Evolutionary conservation across 306 rosid species (phyloP), one percentile per base, ranked within the genome.

Genomic region (Inga laurina): DNA sequence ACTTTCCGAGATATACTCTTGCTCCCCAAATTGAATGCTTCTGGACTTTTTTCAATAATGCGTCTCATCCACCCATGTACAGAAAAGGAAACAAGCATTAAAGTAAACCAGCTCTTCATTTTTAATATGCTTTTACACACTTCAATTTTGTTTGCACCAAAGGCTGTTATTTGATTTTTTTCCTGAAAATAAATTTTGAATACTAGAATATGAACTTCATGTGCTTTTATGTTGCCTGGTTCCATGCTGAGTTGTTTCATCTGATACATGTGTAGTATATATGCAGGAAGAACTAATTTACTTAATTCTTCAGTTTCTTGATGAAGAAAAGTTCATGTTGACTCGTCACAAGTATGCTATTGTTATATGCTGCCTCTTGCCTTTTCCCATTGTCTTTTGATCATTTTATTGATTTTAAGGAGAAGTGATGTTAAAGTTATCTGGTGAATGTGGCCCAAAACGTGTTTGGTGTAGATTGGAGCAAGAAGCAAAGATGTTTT

Each of bases 1-100:
- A 34, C 9, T 69, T 39, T 79, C 76, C 82, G 22, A 68, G 76
- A 79, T 39, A 79, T 69, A 79, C 41, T 79, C 30, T 48, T 19
- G 14, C 41, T 79, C 67, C 82, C 82, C 65, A 69, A 54, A 69
- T 69, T 79, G 77, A 79, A 69, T 37, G 32, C 59, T 48, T 69
- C 82, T 69, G 82, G 82, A 68, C 82, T 79, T 59, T n/a, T 79
- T 65, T 69, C 82, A 69, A 79, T 79, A 51, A 54, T 79, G 68
- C 22, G 15, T n/a, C 82, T 79, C 76, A 70, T 68, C 67, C 59
- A 71, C 64, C 30, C 76, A 30, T 24, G 74, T 43, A 32, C 82
- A 51, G 82, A 43, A 39, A 79, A 79, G 69, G 44, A 79, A 79
- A 67, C 56, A 51, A 79, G 76, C 43, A 35, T 79, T 51, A 79